Evolutionary conservation across 495 filamentous ascomycete species (phyloP).

Genomic region (Podospora australis): DNA sequence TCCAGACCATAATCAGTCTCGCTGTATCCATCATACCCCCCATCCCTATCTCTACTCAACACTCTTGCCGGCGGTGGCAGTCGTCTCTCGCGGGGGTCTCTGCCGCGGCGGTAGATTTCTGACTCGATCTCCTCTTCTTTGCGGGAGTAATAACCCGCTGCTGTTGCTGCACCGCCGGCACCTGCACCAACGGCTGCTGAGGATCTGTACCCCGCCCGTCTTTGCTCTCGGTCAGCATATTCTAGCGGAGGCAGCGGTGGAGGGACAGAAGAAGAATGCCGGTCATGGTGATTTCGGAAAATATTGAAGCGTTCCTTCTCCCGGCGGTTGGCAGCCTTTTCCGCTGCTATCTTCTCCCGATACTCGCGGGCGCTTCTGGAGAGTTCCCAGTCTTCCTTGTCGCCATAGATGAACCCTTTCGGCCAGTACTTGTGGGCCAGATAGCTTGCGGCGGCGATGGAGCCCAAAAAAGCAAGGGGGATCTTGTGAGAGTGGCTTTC

Average conservation of each 20-base stretch:
- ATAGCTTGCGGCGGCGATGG: slow-evolving; percentile 30
- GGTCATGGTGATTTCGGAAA: background rate
- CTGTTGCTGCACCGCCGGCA: background rate
- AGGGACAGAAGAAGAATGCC: too few species aligned
- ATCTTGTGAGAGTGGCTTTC: slow-evolving; percentile 17
- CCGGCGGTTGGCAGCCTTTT: background rate
- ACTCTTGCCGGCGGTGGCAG: too few species aligned
- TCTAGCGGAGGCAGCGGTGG: background rate
- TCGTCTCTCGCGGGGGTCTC: too few species aligned
- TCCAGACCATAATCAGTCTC: too few species aligned
- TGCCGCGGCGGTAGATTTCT: too few species aligned
- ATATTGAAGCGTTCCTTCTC: background rate
- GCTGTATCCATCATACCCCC: too few species aligned
- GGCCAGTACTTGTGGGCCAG: slow-evolving; percentile 37
- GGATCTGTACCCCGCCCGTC: background rate
- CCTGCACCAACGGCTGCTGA: background rate
- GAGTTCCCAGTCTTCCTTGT: slow-evolving; percentile 33
- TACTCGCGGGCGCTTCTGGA: slow-evolving; percentile 9
- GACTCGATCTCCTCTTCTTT: too few species aligned
- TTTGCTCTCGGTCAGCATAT: background rate
- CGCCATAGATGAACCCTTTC: slow-evolving; percentile 33
- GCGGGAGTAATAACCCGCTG: background rate
- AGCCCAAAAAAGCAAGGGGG: slow-evolving; percentile 33
- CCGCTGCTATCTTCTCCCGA: background rate
- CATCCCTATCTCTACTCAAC: too few species aligned